These are phyloP conservation scores for Conringia planisiliqua DNA, from an alignment of 345 rosid genomes.

Conservation along the genomic window DNA sequence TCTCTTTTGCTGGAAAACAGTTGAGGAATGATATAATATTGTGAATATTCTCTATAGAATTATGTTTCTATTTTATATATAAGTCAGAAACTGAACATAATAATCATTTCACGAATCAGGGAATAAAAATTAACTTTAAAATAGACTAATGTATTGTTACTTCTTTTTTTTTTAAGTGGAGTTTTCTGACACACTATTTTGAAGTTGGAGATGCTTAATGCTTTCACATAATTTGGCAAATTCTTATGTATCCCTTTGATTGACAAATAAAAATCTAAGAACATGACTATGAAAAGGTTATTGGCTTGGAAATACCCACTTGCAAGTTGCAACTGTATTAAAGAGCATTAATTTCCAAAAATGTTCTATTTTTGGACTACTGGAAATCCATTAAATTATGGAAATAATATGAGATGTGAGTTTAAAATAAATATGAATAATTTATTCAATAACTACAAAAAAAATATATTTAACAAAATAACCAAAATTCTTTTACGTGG, in stretches of 20 bases:
- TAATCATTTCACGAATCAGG: background rate
- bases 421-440: background rate
- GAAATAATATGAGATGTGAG: background rate
- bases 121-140: background rate
- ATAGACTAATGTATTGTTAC: background rate
- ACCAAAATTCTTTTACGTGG: too few relatives aligned
- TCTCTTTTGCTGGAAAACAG: background rate
- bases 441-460: too few relatives aligned
- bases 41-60: too few relatives aligned
- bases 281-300: background rate
- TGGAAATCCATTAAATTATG: background rate
- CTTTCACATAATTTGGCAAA: background rate
- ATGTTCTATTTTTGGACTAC: background rate
- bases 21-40: background rate
- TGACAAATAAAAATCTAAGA: background rate
- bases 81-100: background rate
- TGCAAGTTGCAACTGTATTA: conserved; percentile 3
- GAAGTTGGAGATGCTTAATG: background rate
- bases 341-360: conserved; percentile 10
- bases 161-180: too few relatives aligned
- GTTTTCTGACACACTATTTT: background rate
- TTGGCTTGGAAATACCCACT: background rate
- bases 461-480: too few relatives aligned
- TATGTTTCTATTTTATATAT: too few relatives aligned
- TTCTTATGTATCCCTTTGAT: background rate